Conservation (phyloP, 2,329 filamentous ascomycete genomes). For the Phyllachora maydis region DNA sequence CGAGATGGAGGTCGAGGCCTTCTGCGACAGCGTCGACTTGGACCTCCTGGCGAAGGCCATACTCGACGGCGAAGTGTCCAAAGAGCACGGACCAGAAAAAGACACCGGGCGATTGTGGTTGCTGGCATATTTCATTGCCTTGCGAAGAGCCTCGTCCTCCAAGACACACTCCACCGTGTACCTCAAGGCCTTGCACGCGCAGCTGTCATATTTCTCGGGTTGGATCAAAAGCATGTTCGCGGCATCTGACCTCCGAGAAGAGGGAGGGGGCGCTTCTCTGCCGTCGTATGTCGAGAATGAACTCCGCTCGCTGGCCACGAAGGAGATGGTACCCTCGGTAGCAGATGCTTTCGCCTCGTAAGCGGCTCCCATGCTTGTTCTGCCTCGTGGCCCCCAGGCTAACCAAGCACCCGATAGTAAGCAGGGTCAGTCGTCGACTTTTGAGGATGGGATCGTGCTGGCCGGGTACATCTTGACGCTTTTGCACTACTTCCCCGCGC, state of each 20-base stretch:
- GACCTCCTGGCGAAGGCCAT: conserved; percentile 20
- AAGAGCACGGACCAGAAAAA: conserved; percentile 7
- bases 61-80: conserved; percentile 11
- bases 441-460: conserved; percentile 47
- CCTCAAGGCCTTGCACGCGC: conserved; percentile 29
- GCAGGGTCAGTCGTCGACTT: too few species aligned
- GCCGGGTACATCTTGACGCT: conserved; percentile 77
- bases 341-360: too few species aligned
- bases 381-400: too few species aligned
- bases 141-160: conserved; percentile 20
- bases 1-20: conserved; percentile 14
- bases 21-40: conserved; percentile 17
- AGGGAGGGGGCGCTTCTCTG: too few species aligned
- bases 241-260: too few species aligned
- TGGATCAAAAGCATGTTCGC: too few species aligned
- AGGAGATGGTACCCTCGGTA: too few species aligned
- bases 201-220: conserved; percentile 30
- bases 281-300: too few species aligned
- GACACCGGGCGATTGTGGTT: conserved; percentile 36
- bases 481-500: conserved; percentile 62
- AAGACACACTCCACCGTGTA: conserved; percentile 17
- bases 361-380: too few species aligned
- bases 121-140: conserved; percentile 43
- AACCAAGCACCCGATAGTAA: too few species aligned
- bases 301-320: too few species aligned